Percentiles rank a stretch among this genome's conserved stretches.
These are phyloP conservation scores for Tuber indicum DNA, from an alignment of 495 filamentous ascomycete genomes.

Conservation along the genomic window DNA sequence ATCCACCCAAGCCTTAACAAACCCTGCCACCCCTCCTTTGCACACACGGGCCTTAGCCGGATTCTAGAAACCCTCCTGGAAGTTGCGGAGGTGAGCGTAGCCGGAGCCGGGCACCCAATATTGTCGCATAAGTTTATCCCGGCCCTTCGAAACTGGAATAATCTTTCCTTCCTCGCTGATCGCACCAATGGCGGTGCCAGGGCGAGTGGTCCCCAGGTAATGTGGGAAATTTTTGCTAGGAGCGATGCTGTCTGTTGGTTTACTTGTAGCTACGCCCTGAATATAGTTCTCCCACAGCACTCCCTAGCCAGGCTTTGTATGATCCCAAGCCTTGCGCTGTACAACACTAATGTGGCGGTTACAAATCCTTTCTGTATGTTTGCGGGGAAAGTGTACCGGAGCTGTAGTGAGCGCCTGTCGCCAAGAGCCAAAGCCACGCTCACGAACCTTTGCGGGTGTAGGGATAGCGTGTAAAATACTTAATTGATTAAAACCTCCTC, in stretches of 20 bases:
- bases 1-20: not conserved
- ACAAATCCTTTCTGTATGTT: not conserved
- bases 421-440: not conserved
- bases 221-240: not conserved
- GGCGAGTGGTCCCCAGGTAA: not conserved
- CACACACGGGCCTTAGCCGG: not conserved
- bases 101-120: not conserved
- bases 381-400: not conserved
- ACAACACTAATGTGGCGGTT: not conserved
- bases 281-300: not conserved
- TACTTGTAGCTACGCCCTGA: not conserved
- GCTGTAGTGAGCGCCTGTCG: not conserved
- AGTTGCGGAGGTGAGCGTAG: not conserved
- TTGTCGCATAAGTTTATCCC: not conserved
- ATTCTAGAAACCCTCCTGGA: not conserved
- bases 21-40: not conserved
- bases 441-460: not conserved
- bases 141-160: not conserved
- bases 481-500: not conserved
- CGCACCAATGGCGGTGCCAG: not conserved
- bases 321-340: not conserved
- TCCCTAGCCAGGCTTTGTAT: not conserved
- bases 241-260: not conserved
- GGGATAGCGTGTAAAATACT: not conserved
- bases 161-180: not conserved